A percentile compares a stretch with the other conserved stretches of the same genome.
Conservation (phyloP, 352 stramenopile genomes). For the Phytophthora fragariaefolia region DNA sequence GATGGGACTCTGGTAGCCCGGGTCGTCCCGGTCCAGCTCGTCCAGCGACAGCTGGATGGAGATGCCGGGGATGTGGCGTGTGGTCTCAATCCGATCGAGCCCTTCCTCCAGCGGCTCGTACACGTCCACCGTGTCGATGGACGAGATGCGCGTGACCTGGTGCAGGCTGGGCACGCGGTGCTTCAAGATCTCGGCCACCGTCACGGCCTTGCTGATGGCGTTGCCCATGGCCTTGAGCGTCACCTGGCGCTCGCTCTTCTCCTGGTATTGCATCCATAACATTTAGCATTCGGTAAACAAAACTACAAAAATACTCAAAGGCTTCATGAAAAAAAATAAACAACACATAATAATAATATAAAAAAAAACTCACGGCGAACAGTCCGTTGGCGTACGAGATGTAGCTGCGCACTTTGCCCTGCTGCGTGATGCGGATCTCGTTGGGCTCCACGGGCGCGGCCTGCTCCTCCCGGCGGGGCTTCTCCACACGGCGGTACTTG, state of each 20-base stretch:
- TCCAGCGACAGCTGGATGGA: slow-evolving; percentile 79
- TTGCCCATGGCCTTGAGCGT: slow-evolving; percentile 87
- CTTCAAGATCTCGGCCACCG: slow-evolving; percentile 86
- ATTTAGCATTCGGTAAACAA: no score
- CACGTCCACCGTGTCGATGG: slow-evolving; percentile 80
- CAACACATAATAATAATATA: neutral
- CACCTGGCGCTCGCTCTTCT: slow-evolving; percentile 67
- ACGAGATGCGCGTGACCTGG: slow-evolving; percentile 81
- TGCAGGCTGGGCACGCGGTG: slow-evolving; percentile 75
- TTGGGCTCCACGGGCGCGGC: slow-evolving; percentile 55
- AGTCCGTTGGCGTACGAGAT: slow-evolving; percentile 82
- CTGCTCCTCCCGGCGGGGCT: slow-evolving; percentile 58
- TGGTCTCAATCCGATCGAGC: slow-evolving; percentile 79
- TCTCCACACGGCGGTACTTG: slow-evolving; percentile 86
- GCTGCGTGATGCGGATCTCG: slow-evolving; percentile 87
- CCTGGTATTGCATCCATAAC: slow-evolving; percentile 50
- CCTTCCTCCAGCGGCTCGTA: slow-evolving; percentile 89
- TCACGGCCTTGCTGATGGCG: slow-evolving; percentile 87
- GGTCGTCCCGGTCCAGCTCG: slow-evolving; percentile 56
- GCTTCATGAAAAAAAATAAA: slow-evolving; percentile 1
- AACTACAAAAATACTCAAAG: slow-evolving; percentile 10
- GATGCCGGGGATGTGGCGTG: slow-evolving; percentile 76
- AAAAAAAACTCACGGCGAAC: slow-evolving; percentile 52
- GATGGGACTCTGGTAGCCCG: slow-evolving; percentile 80
- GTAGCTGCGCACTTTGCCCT: slow-evolving; percentile 84